Base-by-base conservation (phyloP, 2,329 filamentous ascomycete genomes). In the Mollisia scopiformis region DNA sequence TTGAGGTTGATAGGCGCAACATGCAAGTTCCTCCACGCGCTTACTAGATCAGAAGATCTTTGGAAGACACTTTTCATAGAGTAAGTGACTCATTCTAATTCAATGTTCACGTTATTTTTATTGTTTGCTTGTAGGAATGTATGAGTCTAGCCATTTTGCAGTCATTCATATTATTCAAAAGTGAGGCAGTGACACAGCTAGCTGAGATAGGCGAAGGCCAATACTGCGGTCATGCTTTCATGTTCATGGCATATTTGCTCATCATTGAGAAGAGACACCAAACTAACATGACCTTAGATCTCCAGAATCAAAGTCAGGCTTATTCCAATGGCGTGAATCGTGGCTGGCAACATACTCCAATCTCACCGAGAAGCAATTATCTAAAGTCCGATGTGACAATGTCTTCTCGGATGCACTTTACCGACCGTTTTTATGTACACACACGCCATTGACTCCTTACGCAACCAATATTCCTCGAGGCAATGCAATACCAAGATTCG, bases 381-480 rank as follows among this genome's bases (percentile, higher is more conserved):
- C 86, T 37, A 79, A 76, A 13, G 79, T 96, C 35, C 83, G 90
- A 68, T 97, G 93, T 76, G 83, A 83, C 55, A 86, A 88, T 69
- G 86, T 98, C 55, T 98, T 91, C 75, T 97, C 94, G 14, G 94
- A 99, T 75, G 88, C 91, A 7, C 82, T 98, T 25, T 92, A 97
- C 75, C 86, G 93, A 10, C 94, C 94, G 0, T 98, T 96, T 74
- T 89, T 91, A 67, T 98, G 94, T 78, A 90, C 92, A 49, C 86
- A 96, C 72, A 87, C 93, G 28, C 76, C 84, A 1, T 77, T 96
- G 41, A 74, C 79, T 6, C 84, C 85, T 2, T 97, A 89, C 73
- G 83, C 86, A 8, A 80, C 80, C 25, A 85, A 84, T 54, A 97
- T 97, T 37, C 93, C 93, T 2, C 69, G 76, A 33, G 75, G 78